Percentiles rank a stretch among this genome's conserved stretches.
Evolutionary conservation across 208 protist genomes (phyloP).

Genomic region (Acanthamoeba healyi): DNA sequence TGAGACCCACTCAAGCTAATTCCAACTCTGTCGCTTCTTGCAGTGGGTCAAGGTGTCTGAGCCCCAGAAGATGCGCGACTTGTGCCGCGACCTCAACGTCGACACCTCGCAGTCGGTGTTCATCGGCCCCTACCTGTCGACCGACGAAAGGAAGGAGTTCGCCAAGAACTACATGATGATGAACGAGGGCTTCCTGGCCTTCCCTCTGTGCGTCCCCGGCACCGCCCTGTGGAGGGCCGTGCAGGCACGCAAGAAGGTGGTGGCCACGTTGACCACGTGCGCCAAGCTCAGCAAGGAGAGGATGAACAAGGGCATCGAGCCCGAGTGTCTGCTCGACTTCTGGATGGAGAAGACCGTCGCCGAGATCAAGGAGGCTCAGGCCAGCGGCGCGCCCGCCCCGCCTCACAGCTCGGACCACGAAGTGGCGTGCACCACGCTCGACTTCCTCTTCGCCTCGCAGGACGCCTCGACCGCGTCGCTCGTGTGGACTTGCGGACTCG

Average conservation of each 20-base stretch:
- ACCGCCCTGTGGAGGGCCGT: slow-evolving; percentile 94
- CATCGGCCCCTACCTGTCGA: slow-evolving; percentile 93
- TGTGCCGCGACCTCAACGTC: slow-evolving; percentile 93
- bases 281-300: slow-evolving; percentile 84
- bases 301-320: slow-evolving; percentile 87
- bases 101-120: slow-evolving; percentile 95
- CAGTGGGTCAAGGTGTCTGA: slow-evolving; percentile 28
- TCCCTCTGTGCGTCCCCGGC: slow-evolving; percentile 94
- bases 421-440: slow-evolving; percentile 94
- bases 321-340: slow-evolving; percentile 94
- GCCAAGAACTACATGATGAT: slow-evolving; percentile 95
- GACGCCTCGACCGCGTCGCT: slow-evolving; percentile 90
- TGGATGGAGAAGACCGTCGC: slow-evolving; percentile 92
- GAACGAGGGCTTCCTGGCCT: slow-evolving; percentile 94
- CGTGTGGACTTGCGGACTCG: slow-evolving; percentile 92
- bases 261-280: slow-evolving; percentile 91
- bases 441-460: slow-evolving; percentile 96
- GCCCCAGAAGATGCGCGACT: slow-evolving; percentile 68
- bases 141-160: slow-evolving; percentile 89
- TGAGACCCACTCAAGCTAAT: no score
- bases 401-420: slow-evolving; percentile 91
- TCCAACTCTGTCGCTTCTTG: no score
- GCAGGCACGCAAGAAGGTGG: slow-evolving; percentile 92
- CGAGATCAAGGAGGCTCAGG: slow-evolving; percentile 85
- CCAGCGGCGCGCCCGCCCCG: slow-evolving; percentile 90